Conservation (phyloP, 768 basidiomycete species). For the Xanthoconium purpureum region DNA sequence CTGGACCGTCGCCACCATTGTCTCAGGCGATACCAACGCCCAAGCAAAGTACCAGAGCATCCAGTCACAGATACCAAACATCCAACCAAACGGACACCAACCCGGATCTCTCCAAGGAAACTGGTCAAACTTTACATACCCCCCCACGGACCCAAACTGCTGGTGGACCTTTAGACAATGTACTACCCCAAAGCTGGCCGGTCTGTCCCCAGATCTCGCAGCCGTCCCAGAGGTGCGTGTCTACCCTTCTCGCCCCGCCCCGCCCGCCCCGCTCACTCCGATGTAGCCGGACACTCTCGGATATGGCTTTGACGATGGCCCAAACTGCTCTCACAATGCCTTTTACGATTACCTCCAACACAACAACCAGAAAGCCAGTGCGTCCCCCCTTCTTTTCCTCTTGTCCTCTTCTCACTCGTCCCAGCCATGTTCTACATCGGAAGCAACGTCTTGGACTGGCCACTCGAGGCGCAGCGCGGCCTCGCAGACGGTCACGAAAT, state of each 20-base stretch:
- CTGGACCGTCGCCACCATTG: background rate
- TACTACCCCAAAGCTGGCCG: constrained; percentile 43
- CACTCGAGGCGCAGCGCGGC: constrained; percentile 52
- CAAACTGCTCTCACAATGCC: constrained; percentile 60
- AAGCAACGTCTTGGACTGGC: constrained; percentile 55
- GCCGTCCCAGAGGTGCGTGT: constrained; percentile 46
- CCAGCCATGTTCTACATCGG: constrained; percentile 63
- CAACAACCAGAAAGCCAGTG: constrained; percentile 57
- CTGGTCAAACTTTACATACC: constrained; percentile 36
- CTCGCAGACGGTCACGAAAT: constrained; percentile 58
- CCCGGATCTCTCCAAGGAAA: constrained; percentile 27
- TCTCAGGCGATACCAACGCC: background rate
- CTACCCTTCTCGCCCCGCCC: too few species aligned
- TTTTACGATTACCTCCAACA: constrained; percentile 54
- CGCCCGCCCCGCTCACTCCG: background rate
- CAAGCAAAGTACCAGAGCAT: background rate
- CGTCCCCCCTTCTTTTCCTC: background rate
- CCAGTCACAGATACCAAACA: constrained; percentile 37
- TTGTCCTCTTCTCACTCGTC: background rate
- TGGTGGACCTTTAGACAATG: constrained; percentile 43
- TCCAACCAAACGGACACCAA: constrained; percentile 36
- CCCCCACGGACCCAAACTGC: constrained; percentile 46
- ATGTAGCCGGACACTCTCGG: constrained; percentile 49
- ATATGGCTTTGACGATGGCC: constrained; percentile 64
- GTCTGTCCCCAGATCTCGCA: constrained; percentile 43